phyloP scores from a whole-genome alignment of 2,329 filamentous ascomycete genomes.

The Hypomyces rosellus region DNA sequence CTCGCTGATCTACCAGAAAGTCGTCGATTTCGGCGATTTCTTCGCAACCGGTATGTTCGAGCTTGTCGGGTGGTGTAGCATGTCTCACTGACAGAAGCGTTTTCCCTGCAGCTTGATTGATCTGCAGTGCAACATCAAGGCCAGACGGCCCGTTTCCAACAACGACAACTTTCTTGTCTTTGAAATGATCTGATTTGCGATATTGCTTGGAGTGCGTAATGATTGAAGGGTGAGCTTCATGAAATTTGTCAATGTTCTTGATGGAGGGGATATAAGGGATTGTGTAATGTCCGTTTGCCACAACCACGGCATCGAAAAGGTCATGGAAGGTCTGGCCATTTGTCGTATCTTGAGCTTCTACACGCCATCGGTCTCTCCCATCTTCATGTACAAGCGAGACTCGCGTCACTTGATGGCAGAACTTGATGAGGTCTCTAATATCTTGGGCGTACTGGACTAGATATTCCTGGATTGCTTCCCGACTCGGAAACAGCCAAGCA shows the following conservation, averaged over 20 bases:
- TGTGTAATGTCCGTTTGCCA: conserved; percentile 70
- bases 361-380: conserved; percentile 50
- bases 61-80: conserved; percentile 38
- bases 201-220: conserved; percentile 78
- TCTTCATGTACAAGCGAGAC: conserved; percentile 33
- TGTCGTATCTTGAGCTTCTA: conserved; percentile 47
- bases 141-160: conserved; percentile 83
- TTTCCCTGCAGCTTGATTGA: conserved; percentile 55
- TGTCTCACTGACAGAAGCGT: conserved; percentile 59
- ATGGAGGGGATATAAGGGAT: conserved; percentile 62
- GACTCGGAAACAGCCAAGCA: conserved; percentile 66
- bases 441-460: conserved; percentile 65
- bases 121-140: conserved; percentile 74
- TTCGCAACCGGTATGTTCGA: conserved; percentile 39
- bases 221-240: conserved; percentile 49
- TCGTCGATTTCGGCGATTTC: conserved; percentile 54
- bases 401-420: conserved; percentile 63
- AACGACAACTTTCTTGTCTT: conserved; percentile 68
- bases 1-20: conserved; percentile 47
- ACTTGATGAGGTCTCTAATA: conserved; percentile 59
- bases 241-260: conserved; percentile 53
- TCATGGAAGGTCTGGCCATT: conserved; percentile 34
- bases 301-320: conserved; percentile 67
- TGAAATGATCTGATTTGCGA: conserved; percentile 57
- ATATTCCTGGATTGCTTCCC: conserved; percentile 66